Base-by-base conservation (phyloP, 768 basidiomycete species). In the Phylloporus sp. region DNA sequence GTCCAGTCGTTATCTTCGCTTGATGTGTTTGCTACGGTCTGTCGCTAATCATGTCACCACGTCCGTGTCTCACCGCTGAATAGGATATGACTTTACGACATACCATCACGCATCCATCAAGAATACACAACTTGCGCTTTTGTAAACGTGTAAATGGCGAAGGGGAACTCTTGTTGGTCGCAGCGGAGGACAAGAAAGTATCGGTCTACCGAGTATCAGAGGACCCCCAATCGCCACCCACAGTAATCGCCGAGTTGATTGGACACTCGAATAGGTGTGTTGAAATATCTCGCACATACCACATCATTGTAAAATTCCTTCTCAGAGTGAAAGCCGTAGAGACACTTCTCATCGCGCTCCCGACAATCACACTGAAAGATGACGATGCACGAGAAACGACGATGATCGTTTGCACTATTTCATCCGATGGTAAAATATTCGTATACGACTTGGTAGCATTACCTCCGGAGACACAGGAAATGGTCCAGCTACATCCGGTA, bases 121-220 rank as follows among this genome's bases (percentile, higher is more conserved):
- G 97, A 8, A 79, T 97, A 57, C 95, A 98, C 56, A 89, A 89
- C 59, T 66, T 92, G 42, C 78, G 76, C 46, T 97, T 98, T 70
- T 83, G 79, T 63, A 76, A 76, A 56, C 79, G 82, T 41, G 76
- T 80, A 0, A 70, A 72, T 23, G 79, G 77, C 2, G 68, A 72
- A 0, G 80, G 79, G 36, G 88, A 94, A 60, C 66, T 95, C 28
- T 72, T 97, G 7, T 75, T 95, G 45, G 90, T 85, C 7, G 89
- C 82, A 3, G 93, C 88, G 6, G 97, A 99, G 70, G 93, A 97
- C 66, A 92, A 88, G 58, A 89, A 89, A 61, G 73, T 91, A 2
- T 80, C 92, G 2, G 72, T 94, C 10, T 97, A 95, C 70, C 77
- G 79, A 43, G 55, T 90, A 27, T 73, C 76, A 5, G 62, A 71